Conservation (phyloP, 441 rosid genomes). For the Manihot esculenta region DNA sequence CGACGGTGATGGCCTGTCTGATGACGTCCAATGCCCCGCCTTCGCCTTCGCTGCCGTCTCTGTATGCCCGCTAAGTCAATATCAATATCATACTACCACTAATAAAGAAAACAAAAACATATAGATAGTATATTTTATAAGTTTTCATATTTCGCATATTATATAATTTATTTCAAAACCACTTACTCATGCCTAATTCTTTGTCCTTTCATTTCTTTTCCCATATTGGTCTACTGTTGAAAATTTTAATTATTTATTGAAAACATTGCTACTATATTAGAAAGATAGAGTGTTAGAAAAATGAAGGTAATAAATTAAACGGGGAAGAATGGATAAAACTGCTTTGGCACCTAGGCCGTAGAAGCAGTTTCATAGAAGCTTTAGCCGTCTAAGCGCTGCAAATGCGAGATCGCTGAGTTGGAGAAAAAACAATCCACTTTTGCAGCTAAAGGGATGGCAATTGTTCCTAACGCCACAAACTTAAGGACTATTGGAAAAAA, state of each 20-base stretch:
- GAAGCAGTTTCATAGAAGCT: too few relatives aligned
- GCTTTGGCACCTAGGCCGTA: too few relatives aligned
- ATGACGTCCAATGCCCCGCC: conserved; percentile 50
- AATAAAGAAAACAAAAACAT: neutral
- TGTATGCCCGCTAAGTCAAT: conserved; percentile 29
- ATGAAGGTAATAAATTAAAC: neutral
- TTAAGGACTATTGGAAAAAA: too few relatives aligned
- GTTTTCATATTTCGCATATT: neutral
- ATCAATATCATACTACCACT: neutral
- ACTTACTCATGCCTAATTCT: neutral
- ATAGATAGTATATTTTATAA: neutral
- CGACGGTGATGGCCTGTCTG: conserved; percentile 48
- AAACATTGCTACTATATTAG: neutral
- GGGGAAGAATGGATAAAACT: neutral
- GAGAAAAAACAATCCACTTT: too few relatives aligned
- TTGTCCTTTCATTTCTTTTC: neutral
- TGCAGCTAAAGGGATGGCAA: too few relatives aligned
- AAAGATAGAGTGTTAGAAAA: neutral
- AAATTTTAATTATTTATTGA: neutral
- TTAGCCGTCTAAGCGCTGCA: too few relatives aligned
- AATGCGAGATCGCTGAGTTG: too few relatives aligned
- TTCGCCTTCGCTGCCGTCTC: conserved; percentile 39
- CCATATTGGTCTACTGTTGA: neutral
- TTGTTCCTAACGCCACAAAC: too few relatives aligned
- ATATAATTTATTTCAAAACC: neutral